A percentile compares a stretch with the other conserved stretches of the same genome.
phyloP scores from a whole-genome alignment of 208 protist genomes.

The Trypanosoma congolense region DNA sequence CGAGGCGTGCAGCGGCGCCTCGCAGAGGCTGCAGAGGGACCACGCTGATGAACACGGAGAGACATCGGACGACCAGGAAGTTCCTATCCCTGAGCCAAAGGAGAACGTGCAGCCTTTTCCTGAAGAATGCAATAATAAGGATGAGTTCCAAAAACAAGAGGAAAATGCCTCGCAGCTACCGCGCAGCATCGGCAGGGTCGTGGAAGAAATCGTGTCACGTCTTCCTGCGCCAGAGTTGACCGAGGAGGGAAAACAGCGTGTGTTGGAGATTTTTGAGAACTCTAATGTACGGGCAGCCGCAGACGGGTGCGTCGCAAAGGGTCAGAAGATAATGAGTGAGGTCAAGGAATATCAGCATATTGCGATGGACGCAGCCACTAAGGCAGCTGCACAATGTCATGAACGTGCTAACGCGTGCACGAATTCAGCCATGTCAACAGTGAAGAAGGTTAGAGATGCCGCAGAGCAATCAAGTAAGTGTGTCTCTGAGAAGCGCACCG shows the following conservation, averaged over 20 bases:
- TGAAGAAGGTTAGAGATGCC: slow-evolving; percentile 13
- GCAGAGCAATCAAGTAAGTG: slow-evolving; percentile 9
- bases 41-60: too few species aligned
- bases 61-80: too few species aligned
- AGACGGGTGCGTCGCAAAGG: slow-evolving; percentile 6
- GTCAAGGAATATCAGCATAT: slow-evolving; percentile 2
- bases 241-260: neutral
- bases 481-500: neutral
- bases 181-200: neutral
- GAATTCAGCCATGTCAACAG: slow-evolving; percentile 2
- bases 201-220: neutral
- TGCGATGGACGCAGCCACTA: slow-evolving; percentile 21
- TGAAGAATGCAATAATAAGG: too few species aligned
- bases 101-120: too few species aligned
- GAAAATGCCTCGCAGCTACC: neutral
- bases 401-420: slow-evolving; percentile 3
- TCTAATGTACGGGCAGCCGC: neutral
- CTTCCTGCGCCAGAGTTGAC: neutral
- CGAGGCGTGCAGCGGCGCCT: too few species aligned
- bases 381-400: slow-evolving; percentile 7
- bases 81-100: too few species aligned
- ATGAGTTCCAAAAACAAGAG: neutral
- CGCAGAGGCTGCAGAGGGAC: too few species aligned
- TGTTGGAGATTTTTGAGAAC: neutral
- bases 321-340: neutral